Base-by-base conservation (phyloP, 371 early-diverging fungal genomes). In the Mortierella sp. region DNA sequence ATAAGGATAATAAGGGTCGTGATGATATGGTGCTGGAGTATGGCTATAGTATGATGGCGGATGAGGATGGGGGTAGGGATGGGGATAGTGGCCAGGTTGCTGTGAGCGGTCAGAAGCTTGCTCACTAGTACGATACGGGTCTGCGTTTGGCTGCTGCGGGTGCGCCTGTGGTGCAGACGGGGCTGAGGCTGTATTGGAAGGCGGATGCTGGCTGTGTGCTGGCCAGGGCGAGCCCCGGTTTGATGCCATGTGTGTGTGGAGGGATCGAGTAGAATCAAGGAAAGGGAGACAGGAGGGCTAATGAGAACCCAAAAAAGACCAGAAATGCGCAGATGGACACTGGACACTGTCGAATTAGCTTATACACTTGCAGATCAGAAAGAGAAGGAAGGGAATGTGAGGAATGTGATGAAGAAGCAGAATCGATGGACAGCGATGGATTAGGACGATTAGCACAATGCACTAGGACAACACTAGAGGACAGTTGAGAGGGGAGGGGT, bases 1-100 rank as follows among this genome's bases (percentile, higher is more conserved):
- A 41, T 55, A 63, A 15, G 49, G 50, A 24, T 55, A 56, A 50
- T 54, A 49, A 3, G 63, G 48, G 30, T n/a, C 12, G 11, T 49
- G 55, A 27, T 49, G 56, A 41, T 9, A 14, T 17, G 41, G 47
- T 17, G 31, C 49, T 4, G 52, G 44, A 12, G 43, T 32, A 15
- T 50, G 61, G 14, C n/a, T 41, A 32, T 44, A 46, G 26, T 39
- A 30, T 17, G 61, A 24, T 9, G 53, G 4, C 11, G 32, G 48
- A 6, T 44, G 57, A 1, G 49, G 59, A 39, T 50, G 59, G 26
- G 27, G 6, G 39, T 49, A 26, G 50, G 11, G 19, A 14, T 32
- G 47, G 23, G 59, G 32, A 14, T 31, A 27, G 15, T 37, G 37
- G 59, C 19, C 3, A 15, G 19, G 23, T 26, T 15, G 5, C 37